Evolutionary conservation across 345 rosid species (phyloP), one percentile per base, ranked within the genome.

Genomic region (Eucalyptus marginata): DNA sequence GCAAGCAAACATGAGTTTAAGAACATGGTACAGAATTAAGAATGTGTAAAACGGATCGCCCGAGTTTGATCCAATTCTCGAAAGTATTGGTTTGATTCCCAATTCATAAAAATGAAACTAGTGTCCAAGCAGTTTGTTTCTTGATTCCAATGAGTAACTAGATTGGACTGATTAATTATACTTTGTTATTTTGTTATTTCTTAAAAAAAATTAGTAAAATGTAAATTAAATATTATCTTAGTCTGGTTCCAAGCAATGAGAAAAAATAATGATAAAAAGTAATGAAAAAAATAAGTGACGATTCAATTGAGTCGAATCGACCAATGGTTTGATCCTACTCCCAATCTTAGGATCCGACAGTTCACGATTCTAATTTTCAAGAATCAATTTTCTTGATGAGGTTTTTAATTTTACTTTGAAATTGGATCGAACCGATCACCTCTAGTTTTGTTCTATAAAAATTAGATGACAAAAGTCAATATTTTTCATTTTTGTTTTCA

Each of bases 141-240:
- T 0, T 0, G 0, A 7, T 52, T 52, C 4, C 0, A 52, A 52
- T 0, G 0, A 52, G 10, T 0, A 52, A 52, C 0, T 52, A 52
- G 2, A 52, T 52, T 1, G 0, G 0, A 52, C 0, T 0, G 0
- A 52, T 2, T 18, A 52, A 18, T 52, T 52, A 52, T 52, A 1
- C 4, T 0, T 8, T 18, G 18, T 52, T 52, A 52, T 52, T 20
- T 52, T 52, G 24, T 20, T 52, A 52, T 20, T 20, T 3, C 1
- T 51, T 51, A 17, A 20, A 3, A 52, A n/a, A 52, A 3, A 52
- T 7, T 52, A 20, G 1, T 20, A 52, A 52, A 52, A 20, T 52
- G 2, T 52, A 20, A 52, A 52, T 0, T 52, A 52, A 52, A 52
- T 0, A 20, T 18, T 52, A 52, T 52, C 1, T 1, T 0, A 18